phyloP scores from a whole-genome alignment of 1,284 basidiomycete genomes.

The Irpex lacteus region DNA sequence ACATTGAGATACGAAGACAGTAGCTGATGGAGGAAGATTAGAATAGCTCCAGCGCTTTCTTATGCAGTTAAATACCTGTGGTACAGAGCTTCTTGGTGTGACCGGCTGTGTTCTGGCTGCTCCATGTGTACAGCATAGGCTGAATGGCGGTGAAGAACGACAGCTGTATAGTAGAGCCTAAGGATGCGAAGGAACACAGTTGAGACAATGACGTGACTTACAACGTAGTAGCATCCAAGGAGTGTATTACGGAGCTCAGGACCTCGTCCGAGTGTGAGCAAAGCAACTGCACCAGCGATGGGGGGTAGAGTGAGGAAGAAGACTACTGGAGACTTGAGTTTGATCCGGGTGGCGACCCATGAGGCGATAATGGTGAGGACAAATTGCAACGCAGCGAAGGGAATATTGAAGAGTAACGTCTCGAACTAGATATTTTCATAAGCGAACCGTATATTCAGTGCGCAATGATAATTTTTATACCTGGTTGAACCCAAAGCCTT shows the following conservation, averaged over 20 bases:
- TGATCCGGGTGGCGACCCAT: slow-evolving; percentile 42
- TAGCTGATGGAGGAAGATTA: slow-evolving; percentile 18
- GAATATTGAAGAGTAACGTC: slow-evolving; percentile 47
- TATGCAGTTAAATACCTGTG: slow-evolving; percentile 3
- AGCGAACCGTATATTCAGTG: too few relatives aligned
- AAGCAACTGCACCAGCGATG: slow-evolving; percentile 37
- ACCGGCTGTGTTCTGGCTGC: slow-evolving; percentile 41
- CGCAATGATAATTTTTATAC: slow-evolving; percentile 7
- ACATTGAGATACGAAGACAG: slow-evolving; percentile 42
- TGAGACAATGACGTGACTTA: slow-evolving; percentile 16
- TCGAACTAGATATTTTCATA: slow-evolving; percentile 26
- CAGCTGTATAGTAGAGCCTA: slow-evolving; percentile 19
- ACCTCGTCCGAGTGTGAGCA: slow-evolving; percentile 33
- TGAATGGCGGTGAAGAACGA: slow-evolving; percentile 36
- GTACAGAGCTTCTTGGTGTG: slow-evolving; percentile 42
- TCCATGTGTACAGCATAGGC: slow-evolving; percentile 43
- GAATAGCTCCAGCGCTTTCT: too few relatives aligned
- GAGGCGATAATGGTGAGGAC: slow-evolving; percentile 37
- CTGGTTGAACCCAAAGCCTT: slow-evolving; percentile 29
- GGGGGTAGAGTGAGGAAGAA: slow-evolving; percentile 38
- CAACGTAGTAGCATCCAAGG: slow-evolving; percentile 42
- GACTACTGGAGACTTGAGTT: slow-evolving; percentile 48
- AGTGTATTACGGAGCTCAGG: slow-evolving; percentile 30
- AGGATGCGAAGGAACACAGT: not conserved
- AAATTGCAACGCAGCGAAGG: slow-evolving; percentile 46